Base-by-base conservation (phyloP, 768 basidiomycete genomes). In the Boletus reticuloceps region DNA sequence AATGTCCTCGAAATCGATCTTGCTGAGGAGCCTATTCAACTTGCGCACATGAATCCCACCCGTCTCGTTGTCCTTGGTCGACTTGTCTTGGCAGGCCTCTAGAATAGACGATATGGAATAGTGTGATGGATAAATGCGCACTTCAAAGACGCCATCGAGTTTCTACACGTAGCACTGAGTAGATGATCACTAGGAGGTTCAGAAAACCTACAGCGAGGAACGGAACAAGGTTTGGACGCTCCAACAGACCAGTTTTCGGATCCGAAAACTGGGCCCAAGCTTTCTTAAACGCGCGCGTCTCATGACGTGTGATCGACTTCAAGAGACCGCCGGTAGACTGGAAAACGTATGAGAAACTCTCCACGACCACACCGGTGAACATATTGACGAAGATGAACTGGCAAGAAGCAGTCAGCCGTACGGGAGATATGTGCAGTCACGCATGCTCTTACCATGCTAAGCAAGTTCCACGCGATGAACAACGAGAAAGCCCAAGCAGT, bases 331-430 rank as follows among this genome's bases (percentile, higher is more conserved):
- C 85, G 11, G 89, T 86, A 31, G 87, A 81, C 72, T 95, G 92
- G 74, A 94, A 96, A 10, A 97, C 91, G 69, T 95, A 97, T 19
- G 92, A 91, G 72, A 98, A 98, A 66, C 88, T 94, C 72, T 98
- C 89, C 61, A 96, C 94, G 51, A 96, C 88, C 57, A 95, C 91
- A 89, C 91, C 92, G 72, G 92, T 94, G 69, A 95, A 95, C 86
- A 97, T 85, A 73, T 96, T 97, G 59, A 90, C 82, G 70, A 98
- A 94, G 64, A 98, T 94, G 70, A 94, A 97, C 94, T 95, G 67
- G 6, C 29, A 34, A 36, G 16, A 37, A 20, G 11, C 52, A 40
- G 36, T 51, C 46, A 55, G 16, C 11, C 19, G 44, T 22, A 11
- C 12, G 12, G 20, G 4, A 16, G 12, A 55, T 6, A 8, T 1